Conservation (phyloP, 805 yeast species). For the Schwanniomyces polymorphus region DNA sequence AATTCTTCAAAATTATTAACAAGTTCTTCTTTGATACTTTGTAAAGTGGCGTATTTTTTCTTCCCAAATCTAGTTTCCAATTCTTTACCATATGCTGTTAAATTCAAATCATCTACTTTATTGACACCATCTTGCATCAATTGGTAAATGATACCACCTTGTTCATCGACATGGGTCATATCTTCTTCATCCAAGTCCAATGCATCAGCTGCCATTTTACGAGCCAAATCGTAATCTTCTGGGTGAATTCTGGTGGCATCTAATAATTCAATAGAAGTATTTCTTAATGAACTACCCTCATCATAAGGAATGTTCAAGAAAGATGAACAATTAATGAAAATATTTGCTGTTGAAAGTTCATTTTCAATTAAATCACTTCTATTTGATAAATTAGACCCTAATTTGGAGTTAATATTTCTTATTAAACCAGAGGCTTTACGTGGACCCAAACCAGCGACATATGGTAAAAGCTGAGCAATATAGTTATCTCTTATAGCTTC, state of each 20-base stretch:
- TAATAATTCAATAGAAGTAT: conserved; percentile 71
- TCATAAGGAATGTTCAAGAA: conserved; percentile 78
- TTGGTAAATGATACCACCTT: conserved; percentile 78
- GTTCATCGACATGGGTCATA: conserved; percentile 72
- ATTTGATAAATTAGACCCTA: conserved; percentile 60
- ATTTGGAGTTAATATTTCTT: conserved; percentile 67
- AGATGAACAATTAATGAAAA: conserved; percentile 90
- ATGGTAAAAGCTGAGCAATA: conserved; percentile 69
- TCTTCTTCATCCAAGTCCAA: conserved; percentile 95
- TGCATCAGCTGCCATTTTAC: conserved; percentile 98
- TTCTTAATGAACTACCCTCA: conserved; percentile 53
- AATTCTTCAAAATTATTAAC: conserved; percentile 86
- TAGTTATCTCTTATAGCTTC: conserved; percentile 80
- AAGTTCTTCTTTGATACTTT: conserved; percentile 82
- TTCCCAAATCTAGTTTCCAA: conserved; percentile 71
- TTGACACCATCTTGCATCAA: conserved; percentile 68
- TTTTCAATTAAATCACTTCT: conserved; percentile 84
- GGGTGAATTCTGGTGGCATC: conserved; percentile 98
- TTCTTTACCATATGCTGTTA: conserved; percentile 92
- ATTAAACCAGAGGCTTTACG: conserved; percentile 88
- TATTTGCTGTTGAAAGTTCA: conserved; percentile 72
- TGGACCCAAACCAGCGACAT: conserved; percentile 90
- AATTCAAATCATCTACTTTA: conserved; percentile 79
- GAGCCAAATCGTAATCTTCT: conserved; percentile 93
- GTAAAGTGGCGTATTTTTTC: conserved; percentile 75